Evolutionary conservation across 2,329 filamentous ascomycete genomes (phyloP), one percentile per base, ranked within the genome.

Genomic region (Raffaelea ambrosiae): DNA sequence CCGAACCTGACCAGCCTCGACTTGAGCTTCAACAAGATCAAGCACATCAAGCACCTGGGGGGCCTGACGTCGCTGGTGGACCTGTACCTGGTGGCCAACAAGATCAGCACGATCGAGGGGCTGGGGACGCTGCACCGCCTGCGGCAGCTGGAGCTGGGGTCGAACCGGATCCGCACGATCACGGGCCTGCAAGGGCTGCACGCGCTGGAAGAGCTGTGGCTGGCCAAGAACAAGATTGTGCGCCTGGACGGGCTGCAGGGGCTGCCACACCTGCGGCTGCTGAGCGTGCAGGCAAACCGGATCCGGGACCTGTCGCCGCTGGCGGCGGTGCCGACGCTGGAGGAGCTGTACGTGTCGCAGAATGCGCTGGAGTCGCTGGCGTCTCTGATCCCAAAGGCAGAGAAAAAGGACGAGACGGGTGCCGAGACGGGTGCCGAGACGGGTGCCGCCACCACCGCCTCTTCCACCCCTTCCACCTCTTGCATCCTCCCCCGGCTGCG

Each of bases 11-110:
- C 78, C 5, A 84, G 72, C 48, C 79, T 98, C 47, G 93, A 98
- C 63, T 74, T 98, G 45, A 94, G 87, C 65, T 98, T 96, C 78
- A 98, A 98, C 73, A 97, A 97, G 72, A 91, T 98, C 71, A 96
- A 95, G 65, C 90, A 96, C 67, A 95, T 98, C 71, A 95, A 95
- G 67, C 82, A 91, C 59, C 71, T 97, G 55, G 76, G 77, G 50
- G 85, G 91, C 58, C 70, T 98, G 50, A 83, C 71, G 20, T 76
- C 88, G 47, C 76, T 97, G 49, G 84, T 76, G 53, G 88, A 97
- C 56, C 64, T 98, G 3, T 98, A 86, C 64, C 86, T 98, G 57
- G 88, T 97, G 44, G 88, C 95, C 61, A 97, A 98, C 68, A 93
- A 93, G 65, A 95, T 98, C 61, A 77, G 77, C 55, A 82, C 74